Evolutionary conservation across 2,329 filamentous ascomycete species (phyloP).

Genomic region (Fusarium transvaalense): DNA sequence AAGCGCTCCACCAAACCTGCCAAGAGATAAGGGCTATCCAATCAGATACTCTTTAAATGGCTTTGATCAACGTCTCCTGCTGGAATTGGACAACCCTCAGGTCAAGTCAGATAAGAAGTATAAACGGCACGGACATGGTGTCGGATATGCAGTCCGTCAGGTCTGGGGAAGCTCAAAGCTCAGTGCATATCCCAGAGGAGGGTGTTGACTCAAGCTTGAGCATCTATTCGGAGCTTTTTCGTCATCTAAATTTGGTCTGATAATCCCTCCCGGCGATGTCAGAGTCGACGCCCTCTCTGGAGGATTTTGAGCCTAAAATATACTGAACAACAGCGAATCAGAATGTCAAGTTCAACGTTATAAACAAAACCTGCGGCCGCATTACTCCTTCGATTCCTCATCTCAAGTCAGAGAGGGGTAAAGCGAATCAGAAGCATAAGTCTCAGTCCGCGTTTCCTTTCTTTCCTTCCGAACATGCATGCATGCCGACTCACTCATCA

Average conservation of each 20-base stretch:
- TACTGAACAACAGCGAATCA: constrained; percentile 14
- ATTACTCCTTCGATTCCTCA: constrained; percentile 5
- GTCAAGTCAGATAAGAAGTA: constrained; percentile 39
- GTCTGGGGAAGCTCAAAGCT: constrained; percentile 42
- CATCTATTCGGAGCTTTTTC: constrained; percentile 7
- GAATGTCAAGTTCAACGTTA: background rate
- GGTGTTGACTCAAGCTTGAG: constrained; percentile 19
- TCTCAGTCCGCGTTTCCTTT: constrained; percentile 1
- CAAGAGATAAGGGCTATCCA: constrained; percentile 51
- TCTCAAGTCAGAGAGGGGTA: constrained; percentile 8
- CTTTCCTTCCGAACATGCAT: background rate
- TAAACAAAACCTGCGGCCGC: constrained; percentile 6
- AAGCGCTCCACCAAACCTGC: constrained; percentile 41
- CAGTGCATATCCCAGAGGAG: constrained; percentile 16
- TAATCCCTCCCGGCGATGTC: background rate
- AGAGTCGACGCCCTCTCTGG: constrained; percentile 5
- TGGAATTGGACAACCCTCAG: constrained; percentile 22
- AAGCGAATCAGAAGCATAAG: background rate
- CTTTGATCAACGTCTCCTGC: constrained; percentile 32
- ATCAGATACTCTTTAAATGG: constrained; percentile 41
- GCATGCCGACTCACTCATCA: constrained; percentile 1
- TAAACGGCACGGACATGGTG: constrained; percentile 22
- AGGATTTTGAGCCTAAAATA: constrained; percentile 13
- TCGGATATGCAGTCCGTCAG: constrained; percentile 33
- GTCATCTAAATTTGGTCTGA: constrained; percentile 13